Percentiles rank a stretch among this genome's conserved stretches.
phyloP scores from a whole-genome alignment of 1,284 basidiomycete genomes.

The Heterobasidion parviporum region DNA sequence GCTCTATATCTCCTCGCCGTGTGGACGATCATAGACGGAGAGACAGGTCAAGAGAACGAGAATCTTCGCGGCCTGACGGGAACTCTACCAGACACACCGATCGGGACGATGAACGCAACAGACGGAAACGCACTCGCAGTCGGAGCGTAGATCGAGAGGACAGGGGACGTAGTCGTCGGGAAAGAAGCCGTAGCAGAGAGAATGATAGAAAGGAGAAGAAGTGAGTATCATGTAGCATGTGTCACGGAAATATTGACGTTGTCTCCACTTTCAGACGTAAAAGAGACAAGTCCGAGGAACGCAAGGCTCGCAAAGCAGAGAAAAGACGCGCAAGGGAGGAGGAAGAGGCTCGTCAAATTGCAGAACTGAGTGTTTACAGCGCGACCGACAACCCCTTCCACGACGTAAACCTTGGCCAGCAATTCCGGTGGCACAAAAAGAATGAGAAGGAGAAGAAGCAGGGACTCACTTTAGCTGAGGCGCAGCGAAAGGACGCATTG shows the following conservation, averaged over 20 bases:
- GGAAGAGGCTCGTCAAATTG: slow-evolving; percentile 80
- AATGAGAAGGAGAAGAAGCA: slow-evolving; percentile 90
- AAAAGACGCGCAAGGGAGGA: slow-evolving; percentile 77
- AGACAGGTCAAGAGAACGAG: slow-evolving; percentile 12
- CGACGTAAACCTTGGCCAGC: slow-evolving; percentile 90
- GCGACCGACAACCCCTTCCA: slow-evolving; percentile 96
- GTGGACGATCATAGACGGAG: slow-evolving; percentile 11
- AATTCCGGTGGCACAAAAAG: slow-evolving; percentile 99
- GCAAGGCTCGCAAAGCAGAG: slow-evolving; percentile 72
- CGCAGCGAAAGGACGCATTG: slow-evolving; percentile 73
- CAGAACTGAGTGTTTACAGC: slow-evolving; percentile 88
- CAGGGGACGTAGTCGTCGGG: slow-evolving; percentile 19
- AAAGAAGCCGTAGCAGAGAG: slow-evolving; percentile 32
- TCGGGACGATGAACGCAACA: slow-evolving; percentile 24
- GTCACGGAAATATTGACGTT: background rate
- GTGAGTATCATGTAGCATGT: slow-evolving; percentile 28
- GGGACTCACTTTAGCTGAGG: slow-evolving; percentile 77
- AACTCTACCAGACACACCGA: slow-evolving; percentile 23
- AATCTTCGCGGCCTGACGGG: slow-evolving; percentile 21
- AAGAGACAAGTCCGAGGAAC: slow-evolving; percentile 73
- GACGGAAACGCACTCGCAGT: slow-evolving; percentile 28
- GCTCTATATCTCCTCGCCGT: slow-evolving; percentile 8
- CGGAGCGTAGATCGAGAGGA: slow-evolving; percentile 33
- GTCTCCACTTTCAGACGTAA: slow-evolving; percentile 44
- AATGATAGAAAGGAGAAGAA: slow-evolving; percentile 49